Evolutionary conservation across 441 rosid genomes (phyloP).

Genomic region (Corymbia citriodora): DNA sequence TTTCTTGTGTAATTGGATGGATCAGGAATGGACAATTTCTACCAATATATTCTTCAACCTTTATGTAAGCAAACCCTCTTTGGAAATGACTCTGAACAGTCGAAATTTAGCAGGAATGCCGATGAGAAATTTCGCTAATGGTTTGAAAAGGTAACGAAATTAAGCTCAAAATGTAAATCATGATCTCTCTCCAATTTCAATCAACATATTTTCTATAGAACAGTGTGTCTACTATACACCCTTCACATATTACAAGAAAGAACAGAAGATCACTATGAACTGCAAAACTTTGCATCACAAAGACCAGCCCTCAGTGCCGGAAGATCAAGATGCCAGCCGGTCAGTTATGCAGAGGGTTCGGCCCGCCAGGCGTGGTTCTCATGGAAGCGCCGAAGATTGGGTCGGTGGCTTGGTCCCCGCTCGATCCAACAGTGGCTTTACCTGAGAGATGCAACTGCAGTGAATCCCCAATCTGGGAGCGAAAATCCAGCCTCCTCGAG

Average conservation of each 20-base stretch:
- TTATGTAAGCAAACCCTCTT: not conserved
- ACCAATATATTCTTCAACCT: not conserved
- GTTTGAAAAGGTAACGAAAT: not conserved
- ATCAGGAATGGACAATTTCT: not conserved
- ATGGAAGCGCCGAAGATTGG: not conserved
- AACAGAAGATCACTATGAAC: not conserved
- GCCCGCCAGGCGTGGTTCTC: not conserved
- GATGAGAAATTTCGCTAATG: not conserved
- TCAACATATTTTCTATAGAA: not conserved
- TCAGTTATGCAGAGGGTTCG: slow-evolving; percentile 13
- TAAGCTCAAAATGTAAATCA: not conserved
- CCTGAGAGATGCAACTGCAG: not conserved
- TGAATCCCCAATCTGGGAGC: not conserved
- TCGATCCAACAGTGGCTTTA: not conserved
- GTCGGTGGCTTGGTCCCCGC: fast-evolving
- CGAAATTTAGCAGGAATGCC: not conserved
- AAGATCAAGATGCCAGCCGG: not conserved
- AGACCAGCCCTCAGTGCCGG: not conserved
- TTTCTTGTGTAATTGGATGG: not conserved
- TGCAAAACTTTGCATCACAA: not conserved
- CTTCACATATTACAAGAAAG: not conserved
- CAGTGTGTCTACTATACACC: not conserved
- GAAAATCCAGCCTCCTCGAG: not conserved
- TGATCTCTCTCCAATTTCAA: not conserved
- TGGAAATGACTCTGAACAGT: not conserved